A percentile compares a stretch with the other conserved stretches of the same genome.
phyloP scores from a whole-genome alignment of 345 rosid genomes.

The Dovyalis caffra region DNA sequence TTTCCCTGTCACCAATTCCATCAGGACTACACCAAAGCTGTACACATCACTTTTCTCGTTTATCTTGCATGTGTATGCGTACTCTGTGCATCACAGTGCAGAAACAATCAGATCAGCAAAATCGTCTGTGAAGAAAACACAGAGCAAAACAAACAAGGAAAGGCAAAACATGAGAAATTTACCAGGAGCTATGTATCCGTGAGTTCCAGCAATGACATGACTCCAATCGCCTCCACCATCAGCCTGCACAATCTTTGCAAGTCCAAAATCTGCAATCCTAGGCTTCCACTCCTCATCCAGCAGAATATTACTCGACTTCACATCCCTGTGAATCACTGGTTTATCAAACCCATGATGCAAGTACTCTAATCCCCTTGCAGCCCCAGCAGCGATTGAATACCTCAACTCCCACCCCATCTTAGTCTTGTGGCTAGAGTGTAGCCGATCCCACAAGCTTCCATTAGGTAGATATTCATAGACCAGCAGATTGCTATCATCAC shows the following conservation, averaged over 20 bases:
- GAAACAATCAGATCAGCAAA: neutral
- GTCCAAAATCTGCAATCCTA: slow-evolving; percentile 83
- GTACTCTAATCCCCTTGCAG: slow-evolving; percentile 83
- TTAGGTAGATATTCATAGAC: slow-evolving; percentile 82
- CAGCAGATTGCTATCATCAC: slow-evolving; percentile 78
- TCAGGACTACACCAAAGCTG: slow-evolving; percentile 81
- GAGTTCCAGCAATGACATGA: slow-evolving; percentile 63
- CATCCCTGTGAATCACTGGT: slow-evolving; percentile 81
- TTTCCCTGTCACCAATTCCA: slow-evolving; percentile 82
- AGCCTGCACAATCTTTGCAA: slow-evolving; percentile 66
- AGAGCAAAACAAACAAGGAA: neutral
- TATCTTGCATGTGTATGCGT: slow-evolving; percentile 55
- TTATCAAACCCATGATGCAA: slow-evolving; percentile 74
- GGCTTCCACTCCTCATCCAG: slow-evolving; percentile 83
- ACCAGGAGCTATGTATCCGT: slow-evolving; percentile 96
- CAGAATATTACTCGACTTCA: slow-evolving; percentile 83
- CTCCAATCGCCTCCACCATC: slow-evolving; percentile 50
- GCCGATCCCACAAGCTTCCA: slow-evolving; percentile 85
- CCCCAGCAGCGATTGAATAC: slow-evolving; percentile 67
- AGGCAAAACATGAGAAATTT: slow-evolving; percentile 6
- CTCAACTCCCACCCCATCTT: slow-evolving; percentile 67
- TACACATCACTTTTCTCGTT: slow-evolving; percentile 83
- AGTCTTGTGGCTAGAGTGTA: slow-evolving; percentile 52
- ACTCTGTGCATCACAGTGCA: slow-evolving; percentile 44
- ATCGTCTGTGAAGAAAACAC: neutral